A percentile compares a stretch with the other conserved stretches of the same genome.
Evolutionary conservation across 1,284 basidiomycete genomes (phyloP).

Genomic region (Stereum hirsutum): DNA sequence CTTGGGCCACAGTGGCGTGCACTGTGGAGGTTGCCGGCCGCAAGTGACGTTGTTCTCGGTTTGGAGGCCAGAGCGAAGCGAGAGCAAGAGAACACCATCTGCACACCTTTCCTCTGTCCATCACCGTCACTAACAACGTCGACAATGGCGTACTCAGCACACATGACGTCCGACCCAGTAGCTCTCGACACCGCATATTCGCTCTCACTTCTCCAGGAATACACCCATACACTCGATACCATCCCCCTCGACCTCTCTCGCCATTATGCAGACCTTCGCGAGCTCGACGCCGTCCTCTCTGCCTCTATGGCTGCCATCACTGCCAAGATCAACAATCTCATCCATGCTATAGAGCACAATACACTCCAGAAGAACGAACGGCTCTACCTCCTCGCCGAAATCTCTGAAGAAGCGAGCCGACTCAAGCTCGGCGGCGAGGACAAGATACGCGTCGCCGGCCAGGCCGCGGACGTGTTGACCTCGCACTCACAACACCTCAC

Average conservation of each 20-base stretch:
- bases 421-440: constrained; percentile 97
- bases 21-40: too few relatives aligned
- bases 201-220: constrained; percentile 66
- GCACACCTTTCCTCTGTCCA: too few relatives aligned
- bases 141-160: background rate
- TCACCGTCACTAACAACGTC: too few relatives aligned
- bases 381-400: constrained; percentile 82
- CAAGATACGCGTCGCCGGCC: constrained; percentile 95
- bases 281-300: constrained; percentile 95
- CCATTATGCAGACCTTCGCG: constrained; percentile 91
- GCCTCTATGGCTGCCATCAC: constrained; percentile 78
- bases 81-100: too few relatives aligned
- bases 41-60: too few relatives aligned
- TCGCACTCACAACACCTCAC: constrained; percentile 65
- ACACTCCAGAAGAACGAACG: constrained; percentile 66
- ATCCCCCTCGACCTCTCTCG: constrained; percentile 92
- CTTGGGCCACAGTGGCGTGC: too few relatives aligned
- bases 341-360: constrained; percentile 68
- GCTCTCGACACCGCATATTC: constrained; percentile 39
- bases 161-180: constrained; percentile 9
- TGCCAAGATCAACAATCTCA: constrained; percentile 67
- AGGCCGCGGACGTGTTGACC: constrained; percentile 86
- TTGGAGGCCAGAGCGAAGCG: too few relatives aligned
- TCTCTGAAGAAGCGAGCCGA: constrained; percentile 86
- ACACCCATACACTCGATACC: constrained; percentile 89